Base-by-base conservation (phyloP, 768 basidiomycete species). In the Psilocybe subaeruginosa region DNA sequence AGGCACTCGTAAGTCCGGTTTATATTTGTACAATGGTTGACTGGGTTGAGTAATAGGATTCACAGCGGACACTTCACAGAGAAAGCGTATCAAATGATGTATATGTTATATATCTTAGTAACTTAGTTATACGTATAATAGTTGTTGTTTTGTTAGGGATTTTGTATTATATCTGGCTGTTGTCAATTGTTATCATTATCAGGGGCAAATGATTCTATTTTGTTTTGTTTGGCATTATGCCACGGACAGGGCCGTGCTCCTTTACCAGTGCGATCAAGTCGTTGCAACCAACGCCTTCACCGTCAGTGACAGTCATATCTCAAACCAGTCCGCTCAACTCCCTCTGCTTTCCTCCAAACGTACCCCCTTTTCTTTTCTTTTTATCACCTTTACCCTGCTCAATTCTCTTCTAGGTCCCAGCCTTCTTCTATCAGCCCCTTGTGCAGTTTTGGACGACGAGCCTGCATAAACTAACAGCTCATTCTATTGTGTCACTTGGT, bases 231-330 rank as follows among this genome's bases (percentile, higher is more conserved):
- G 73, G 69, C 60, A 66, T 64, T 62, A 69, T 71, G 70, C 70
- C 70, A 73, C 73, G 69, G 73, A 57, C 66, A 72, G 72, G 69
- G 71, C 73, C 70, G 72, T 73, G 73, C 70, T 72, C 69, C 60
- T 73, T 73, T 72, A 69, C 67, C 48, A 56, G 61, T 72, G 73
- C 74, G 73, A 77, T 78, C 74, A 77, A 70, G 73, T 76, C 73
- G 77, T 78, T 78, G 77, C 77, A 78, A 79, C 77, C 74, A 73
- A 73, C 73, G 65, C 57, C 71, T 72, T 64, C 63, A 71, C 67
- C 69, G 74, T 74, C 78, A 76, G 73, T 76, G 76, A 76, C 76
- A 77, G 74, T 73, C 74, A 58, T 45, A 54, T 63, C 48, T 29
- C 23, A 50, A 54, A 58, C 51, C 39, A 50, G 29, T 33, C 54